A percentile compares a stretch with the other conserved stretches of the same genome.
phyloP scores from a whole-genome alignment of 1,284 basidiomycete genomes.

The Ceratobasidium theobromae region DNA sequence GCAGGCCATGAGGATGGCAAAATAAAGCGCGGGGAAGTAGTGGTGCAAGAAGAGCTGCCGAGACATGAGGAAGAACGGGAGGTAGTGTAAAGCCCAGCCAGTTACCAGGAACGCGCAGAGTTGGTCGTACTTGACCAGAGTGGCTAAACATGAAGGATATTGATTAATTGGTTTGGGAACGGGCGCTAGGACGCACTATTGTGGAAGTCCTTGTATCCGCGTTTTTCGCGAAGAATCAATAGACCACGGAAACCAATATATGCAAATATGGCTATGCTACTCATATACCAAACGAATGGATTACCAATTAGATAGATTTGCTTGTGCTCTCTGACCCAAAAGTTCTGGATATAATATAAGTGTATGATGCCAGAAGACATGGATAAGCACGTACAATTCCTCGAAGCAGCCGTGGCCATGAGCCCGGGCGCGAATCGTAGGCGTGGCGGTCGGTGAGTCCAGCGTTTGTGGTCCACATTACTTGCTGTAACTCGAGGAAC shows the following conservation, averaged over 20 bases:
- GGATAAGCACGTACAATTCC: constrained; percentile 74
- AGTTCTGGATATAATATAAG: constrained; percentile 63
- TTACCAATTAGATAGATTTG: constrained; percentile 97
- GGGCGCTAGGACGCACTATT: constrained; percentile 62
- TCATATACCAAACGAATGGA: constrained; percentile 88
- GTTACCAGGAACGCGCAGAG: constrained; percentile 88
- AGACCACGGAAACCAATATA: constrained; percentile 74
- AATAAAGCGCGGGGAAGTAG: constrained; percentile 95
- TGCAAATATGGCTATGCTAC: constrained; percentile 66
- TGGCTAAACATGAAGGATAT: constrained; percentile 53
- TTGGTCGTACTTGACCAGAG: constrained; percentile 88
- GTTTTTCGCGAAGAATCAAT: constrained; percentile 84
- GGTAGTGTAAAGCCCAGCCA: constrained; percentile 94
- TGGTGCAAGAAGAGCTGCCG: constrained; percentile 97
- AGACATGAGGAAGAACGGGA: constrained; percentile 95
- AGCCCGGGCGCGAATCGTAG: constrained; percentile 88
- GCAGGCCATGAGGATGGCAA: constrained; percentile 80
- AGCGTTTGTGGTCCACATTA: constrained; percentile 99
- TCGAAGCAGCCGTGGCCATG: constrained; percentile 86
- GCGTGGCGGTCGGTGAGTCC: constrained; percentile 93
- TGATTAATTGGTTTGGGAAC: neutral
- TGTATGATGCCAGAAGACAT: neutral
- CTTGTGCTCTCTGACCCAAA: constrained; percentile 95
- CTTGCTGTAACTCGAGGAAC: constrained; percentile 88
- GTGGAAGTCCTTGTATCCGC: constrained; percentile 89